These are phyloP conservation scores for Dictyostelium capitatum DNA, from an alignment of 78 protist species.

Conservation along the genomic window DNA sequence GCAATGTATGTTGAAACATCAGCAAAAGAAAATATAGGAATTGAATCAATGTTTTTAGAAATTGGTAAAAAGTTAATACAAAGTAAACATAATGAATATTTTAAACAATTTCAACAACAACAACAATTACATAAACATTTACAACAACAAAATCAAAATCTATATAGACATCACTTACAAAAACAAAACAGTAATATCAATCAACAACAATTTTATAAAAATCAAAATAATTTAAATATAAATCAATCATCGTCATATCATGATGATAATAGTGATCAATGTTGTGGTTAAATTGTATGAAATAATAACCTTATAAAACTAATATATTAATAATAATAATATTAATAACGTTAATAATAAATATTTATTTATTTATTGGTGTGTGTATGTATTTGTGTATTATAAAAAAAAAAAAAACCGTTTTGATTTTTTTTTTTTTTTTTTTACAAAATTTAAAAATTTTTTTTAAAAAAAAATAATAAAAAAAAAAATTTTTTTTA, in stretches of 20 bases:
- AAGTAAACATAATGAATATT: conserved; percentile 15
- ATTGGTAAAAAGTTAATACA: conserved; percentile 37
- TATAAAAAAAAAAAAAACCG: too few species aligned
- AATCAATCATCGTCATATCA: conserved; percentile 2
- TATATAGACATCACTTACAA: background rate
- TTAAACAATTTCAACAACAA: conserved; percentile 17
- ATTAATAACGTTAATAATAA: too few species aligned
- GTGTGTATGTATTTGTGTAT: too few species aligned
- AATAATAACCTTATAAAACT: too few species aligned
- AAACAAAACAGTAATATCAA: background rate
- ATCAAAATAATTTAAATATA: conserved; percentile 1
- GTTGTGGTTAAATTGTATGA: conserved; percentile 28
- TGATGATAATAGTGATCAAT: conserved; percentile 28
- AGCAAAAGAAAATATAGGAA: conserved; percentile 30
- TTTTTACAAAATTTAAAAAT: too few species aligned
- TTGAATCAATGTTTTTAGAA: conserved; percentile 71
- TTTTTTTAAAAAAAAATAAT: too few species aligned
- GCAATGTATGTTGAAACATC: conserved; percentile 70
- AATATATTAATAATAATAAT: too few species aligned
- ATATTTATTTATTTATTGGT: too few species aligned
- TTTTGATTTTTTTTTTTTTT: too few species aligned
- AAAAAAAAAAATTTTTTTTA: too few species aligned
- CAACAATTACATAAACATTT: conserved; percentile 34
- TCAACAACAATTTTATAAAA: conserved; percentile 13
- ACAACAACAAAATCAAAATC: conserved; percentile 21